These are phyloP conservation scores for Adenanthera pavonina DNA, from an alignment of 306 rosid species.

Conservation along the genomic window DNA sequence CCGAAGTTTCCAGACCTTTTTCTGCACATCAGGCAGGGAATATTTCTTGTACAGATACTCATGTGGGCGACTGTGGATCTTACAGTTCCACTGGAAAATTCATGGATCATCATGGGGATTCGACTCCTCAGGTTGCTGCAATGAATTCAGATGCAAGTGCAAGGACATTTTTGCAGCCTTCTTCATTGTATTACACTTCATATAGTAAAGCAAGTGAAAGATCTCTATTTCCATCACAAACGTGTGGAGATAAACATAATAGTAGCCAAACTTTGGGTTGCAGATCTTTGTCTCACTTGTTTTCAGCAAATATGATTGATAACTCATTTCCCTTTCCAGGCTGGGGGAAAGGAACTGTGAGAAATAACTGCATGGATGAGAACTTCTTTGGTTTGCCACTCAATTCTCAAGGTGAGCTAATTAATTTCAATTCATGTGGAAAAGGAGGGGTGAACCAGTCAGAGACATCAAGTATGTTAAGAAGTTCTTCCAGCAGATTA, in stretches of 20 bases:
- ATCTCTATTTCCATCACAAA: constrained; percentile 48
- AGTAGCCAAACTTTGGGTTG: constrained; percentile 40
- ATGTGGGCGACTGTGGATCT: constrained; percentile 52
- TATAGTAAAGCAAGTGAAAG: constrained; percentile 56
- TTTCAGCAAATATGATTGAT: constrained; percentile 54
- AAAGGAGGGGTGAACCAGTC: constrained; percentile 49
- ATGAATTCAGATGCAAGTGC: constrained; percentile 50
- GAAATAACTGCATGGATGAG: constrained; percentile 51
- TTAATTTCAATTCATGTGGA: constrained; percentile 71
- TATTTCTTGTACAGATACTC: constrained; percentile 46
- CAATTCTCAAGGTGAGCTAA: constrained; percentile 90
- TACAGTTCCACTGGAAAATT: constrained; percentile 57
- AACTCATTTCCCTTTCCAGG: constrained; percentile 47
- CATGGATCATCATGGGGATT: constrained; percentile 50
- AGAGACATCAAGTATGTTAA: constrained; percentile 48
- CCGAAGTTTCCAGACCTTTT: constrained; percentile 51
- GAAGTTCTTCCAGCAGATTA: constrained; percentile 52
- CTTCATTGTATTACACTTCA: constrained; percentile 51
- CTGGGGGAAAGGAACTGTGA: constrained; percentile 56
- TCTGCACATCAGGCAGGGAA: constrained; percentile 50
- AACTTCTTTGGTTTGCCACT: constrained; percentile 82
- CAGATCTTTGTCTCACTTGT: constrained; percentile 44
- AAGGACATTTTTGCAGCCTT: constrained; percentile 52
- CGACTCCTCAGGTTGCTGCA: constrained; percentile 49
- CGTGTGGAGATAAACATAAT: constrained; percentile 46